These are phyloP conservation scores for Schwanniomyces yamadae DNA, from an alignment of 805 yeast genomes.

Conservation along the genomic window DNA sequence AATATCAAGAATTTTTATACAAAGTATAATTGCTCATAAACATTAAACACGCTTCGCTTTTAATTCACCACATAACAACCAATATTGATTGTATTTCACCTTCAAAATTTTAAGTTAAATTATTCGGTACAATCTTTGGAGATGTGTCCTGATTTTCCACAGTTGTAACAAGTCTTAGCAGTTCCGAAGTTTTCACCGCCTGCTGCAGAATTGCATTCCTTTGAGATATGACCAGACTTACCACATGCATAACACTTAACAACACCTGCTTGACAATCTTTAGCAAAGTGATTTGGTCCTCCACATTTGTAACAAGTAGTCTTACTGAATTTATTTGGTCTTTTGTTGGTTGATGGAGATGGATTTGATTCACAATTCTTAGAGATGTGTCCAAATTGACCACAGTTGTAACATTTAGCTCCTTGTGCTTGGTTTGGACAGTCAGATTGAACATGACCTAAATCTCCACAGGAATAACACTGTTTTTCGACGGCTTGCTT, in stretches of 20 bases:
- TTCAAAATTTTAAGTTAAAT: slow-evolving; percentile 1
- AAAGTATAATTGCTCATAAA: slow-evolving; percentile 4
- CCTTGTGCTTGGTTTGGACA: slow-evolving; percentile 69
- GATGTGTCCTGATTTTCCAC: slow-evolving; percentile 82
- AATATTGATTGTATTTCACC: slow-evolving; percentile 1
- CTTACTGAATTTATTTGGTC: slow-evolving; percentile 16
- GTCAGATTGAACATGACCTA: slow-evolving; percentile 86
- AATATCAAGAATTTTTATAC: no score
- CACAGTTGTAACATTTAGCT: slow-evolving; percentile 66
- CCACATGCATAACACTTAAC: slow-evolving; percentile 93
- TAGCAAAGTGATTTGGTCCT: slow-evolving; percentile 90
- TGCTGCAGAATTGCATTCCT: slow-evolving; percentile 66
- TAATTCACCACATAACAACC: background rate
- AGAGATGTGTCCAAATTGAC: slow-evolving; percentile 73
- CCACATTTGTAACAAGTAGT: slow-evolving; percentile 87
- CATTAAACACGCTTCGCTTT: slow-evolving; percentile 1
- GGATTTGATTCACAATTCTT: slow-evolving; percentile 59
- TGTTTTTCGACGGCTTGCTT: slow-evolving; percentile 82
- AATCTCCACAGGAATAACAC: slow-evolving; percentile 90
- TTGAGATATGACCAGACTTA: slow-evolving; percentile 82
- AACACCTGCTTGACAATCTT: slow-evolving; percentile 74
- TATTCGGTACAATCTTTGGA: slow-evolving; percentile 64
- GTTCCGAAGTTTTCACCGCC: slow-evolving; percentile 44
- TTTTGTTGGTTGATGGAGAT: slow-evolving; percentile 22
- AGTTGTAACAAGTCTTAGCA: slow-evolving; percentile 66